Evolutionary conservation across 345 rosid genomes (phyloP).

Genomic region (Clausena lansium): DNA sequence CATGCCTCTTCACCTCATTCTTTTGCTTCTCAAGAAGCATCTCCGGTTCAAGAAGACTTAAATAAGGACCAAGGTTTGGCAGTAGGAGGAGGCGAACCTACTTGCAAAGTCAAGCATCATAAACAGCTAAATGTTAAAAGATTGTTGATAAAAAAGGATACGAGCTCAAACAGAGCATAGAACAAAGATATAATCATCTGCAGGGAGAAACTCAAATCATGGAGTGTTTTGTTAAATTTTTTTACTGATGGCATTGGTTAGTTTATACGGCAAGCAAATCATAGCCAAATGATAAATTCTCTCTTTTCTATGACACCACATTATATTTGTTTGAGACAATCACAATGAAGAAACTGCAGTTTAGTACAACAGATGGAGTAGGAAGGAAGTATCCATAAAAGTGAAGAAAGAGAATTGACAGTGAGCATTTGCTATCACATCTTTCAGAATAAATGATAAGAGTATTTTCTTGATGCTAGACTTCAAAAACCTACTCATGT

Average conservation of each 20-base stretch:
- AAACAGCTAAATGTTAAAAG: slow-evolving; percentile 1
- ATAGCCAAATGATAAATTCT: neutral
- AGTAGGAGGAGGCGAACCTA: slow-evolving; percentile 80
- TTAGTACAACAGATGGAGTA: neutral
- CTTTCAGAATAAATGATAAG: neutral
- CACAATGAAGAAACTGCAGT: neutral
- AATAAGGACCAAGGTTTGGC: slow-evolving; percentile 78
- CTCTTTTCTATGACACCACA: neutral
- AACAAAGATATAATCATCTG: no score
- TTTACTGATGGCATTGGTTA: neutral
- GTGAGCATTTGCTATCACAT: neutral
- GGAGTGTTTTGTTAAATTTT: no score
- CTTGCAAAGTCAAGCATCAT: slow-evolving; percentile 15
- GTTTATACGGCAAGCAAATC: neutral
- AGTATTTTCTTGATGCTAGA: neutral
- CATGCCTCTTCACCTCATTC: slow-evolving; percentile 83
- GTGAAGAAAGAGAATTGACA: neutral
- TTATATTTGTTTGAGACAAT: neutral
- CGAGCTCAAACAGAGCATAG: no score
- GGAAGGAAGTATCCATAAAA: neutral
- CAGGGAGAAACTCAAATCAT: no score
- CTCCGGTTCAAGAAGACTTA: slow-evolving; percentile 85
- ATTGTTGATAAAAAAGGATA: no score
- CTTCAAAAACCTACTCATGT: neutral
- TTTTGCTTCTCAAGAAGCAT: slow-evolving; percentile 78